Evolutionary conservation across 2,329 filamentous ascomycete genomes (phyloP).

Genomic region (Neocatenulostroma microsporum): DNA sequence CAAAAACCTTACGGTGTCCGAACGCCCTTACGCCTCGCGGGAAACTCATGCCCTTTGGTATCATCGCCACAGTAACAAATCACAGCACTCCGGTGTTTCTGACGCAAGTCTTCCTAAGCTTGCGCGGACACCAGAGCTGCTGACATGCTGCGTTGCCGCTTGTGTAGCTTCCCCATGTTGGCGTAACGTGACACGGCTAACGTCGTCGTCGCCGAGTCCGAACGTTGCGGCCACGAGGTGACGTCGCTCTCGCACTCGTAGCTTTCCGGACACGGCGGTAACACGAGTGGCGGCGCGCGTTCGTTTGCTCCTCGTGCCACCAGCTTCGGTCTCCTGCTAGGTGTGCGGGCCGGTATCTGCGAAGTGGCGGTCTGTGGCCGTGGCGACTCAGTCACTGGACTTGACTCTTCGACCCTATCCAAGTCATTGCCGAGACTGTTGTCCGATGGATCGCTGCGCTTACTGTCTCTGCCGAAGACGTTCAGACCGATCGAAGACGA

Average conservation of each 20-base stretch:
- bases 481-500: slow-evolving; percentile 17
- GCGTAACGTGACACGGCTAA: no score
- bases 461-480: slow-evolving; percentile 12
- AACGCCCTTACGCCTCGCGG: slow-evolving; percentile 1
- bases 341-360: neutral
- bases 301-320: slow-evolving; percentile 27
- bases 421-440: slow-evolving; percentile 4
- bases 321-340: slow-evolving; percentile 17
- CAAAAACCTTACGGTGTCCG: no score
- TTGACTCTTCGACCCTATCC: slow-evolving; percentile 9
- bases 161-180: slow-evolving; percentile 3
- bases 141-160: slow-evolving; percentile 9
- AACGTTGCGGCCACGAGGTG: slow-evolving; percentile 3
- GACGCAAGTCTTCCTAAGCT: slow-evolving; percentile 7
- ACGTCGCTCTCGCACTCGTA: slow-evolving; percentile 5
- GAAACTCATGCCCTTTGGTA: slow-evolving; percentile 4
- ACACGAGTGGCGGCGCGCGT: slow-evolving; percentile 23
- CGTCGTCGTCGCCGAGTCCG: slow-evolving; percentile 3
- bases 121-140: slow-evolving; percentile 6
- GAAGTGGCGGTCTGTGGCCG: neutral
- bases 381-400: neutral
- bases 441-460: slow-evolving; percentile 1
- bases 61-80: slow-evolving; percentile 2
- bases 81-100: slow-evolving; percentile 1
- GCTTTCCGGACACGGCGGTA: slow-evolving; percentile 25